Evolutionary conservation across 2,329 filamentous ascomycete genomes (phyloP).

Genomic region (Hymenoscyphus occultus): DNA sequence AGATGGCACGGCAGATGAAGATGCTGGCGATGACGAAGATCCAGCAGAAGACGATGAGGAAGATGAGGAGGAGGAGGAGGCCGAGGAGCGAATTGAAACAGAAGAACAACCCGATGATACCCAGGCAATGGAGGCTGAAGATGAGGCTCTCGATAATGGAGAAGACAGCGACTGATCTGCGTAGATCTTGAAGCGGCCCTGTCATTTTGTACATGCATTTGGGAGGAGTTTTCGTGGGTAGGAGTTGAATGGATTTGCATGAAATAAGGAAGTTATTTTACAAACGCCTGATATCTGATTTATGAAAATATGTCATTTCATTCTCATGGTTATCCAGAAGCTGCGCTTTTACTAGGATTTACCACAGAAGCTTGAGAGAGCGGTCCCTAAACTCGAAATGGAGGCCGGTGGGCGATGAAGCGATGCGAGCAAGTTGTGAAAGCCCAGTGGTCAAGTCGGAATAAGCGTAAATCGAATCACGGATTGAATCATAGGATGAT

Average conservation of each 20-base stretch:
- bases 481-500: no score
- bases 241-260: constrained; percentile 1
- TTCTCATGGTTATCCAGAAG: not conserved
- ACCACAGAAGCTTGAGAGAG: not conserved
- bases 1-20: constrained; percentile 37
- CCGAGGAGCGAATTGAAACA: constrained; percentile 52
- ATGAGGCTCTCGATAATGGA: constrained; percentile 59
- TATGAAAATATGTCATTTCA: not conserved
- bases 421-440: no score
- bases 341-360: not conserved
- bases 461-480: no score
- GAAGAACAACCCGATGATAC: constrained; percentile 55
- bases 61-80: constrained; percentile 49
- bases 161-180: constrained; percentile 43
- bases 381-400: not conserved
- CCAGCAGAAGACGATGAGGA: constrained; percentile 46
- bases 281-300: not conserved
- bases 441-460: no score
- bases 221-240: not conserved
- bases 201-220: constrained; percentile 1
- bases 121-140: constrained; percentile 46
- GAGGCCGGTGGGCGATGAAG: no score
- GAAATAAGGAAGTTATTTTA: not conserved
- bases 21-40: constrained; percentile 39
- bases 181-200: not conserved